Conservation (phyloP, 108 stramenopile genomes). For the Pseudonitzschia delicatissima region DNA sequence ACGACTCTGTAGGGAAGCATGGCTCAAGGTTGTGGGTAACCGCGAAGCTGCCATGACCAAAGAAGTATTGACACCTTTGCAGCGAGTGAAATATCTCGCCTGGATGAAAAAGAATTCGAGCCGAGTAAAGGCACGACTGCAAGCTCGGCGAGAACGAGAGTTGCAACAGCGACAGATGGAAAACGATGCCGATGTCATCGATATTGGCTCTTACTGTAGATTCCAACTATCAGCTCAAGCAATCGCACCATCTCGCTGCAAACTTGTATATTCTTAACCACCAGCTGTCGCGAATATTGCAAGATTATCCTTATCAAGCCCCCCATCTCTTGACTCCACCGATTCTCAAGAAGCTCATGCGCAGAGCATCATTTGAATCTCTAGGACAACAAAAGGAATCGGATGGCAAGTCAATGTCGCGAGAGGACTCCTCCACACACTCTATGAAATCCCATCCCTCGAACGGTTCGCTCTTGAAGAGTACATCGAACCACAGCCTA, state of each 20-base stretch:
- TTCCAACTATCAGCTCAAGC: slow-evolving; percentile 38
- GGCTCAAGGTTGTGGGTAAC: slow-evolving; percentile 39
- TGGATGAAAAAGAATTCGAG: slow-evolving; percentile 60
- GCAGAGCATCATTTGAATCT: slow-evolving; percentile 84
- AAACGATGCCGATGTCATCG: neutral
- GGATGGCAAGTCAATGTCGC: slow-evolving; percentile 28
- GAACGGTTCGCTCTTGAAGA: slow-evolving; percentile 69
- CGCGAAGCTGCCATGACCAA: slow-evolving; percentile 34
- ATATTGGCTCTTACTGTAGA: slow-evolving; percentile 15
- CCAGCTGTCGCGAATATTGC: slow-evolving; percentile 47
- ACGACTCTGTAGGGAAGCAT: slow-evolving; percentile 52
- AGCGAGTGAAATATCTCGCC: slow-evolving; percentile 59
- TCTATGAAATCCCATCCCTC: slow-evolving; percentile 77
- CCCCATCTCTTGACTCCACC: slow-evolving; percentile 23
- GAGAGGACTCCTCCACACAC: slow-evolving; percentile 55
- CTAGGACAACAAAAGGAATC: slow-evolving; percentile 52
- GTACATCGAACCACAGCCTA: slow-evolving; percentile 43
- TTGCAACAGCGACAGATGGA: neutral
- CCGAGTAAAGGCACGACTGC: slow-evolving; percentile 22
- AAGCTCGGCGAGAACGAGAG: slow-evolving; percentile 12
- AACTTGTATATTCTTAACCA: slow-evolving; percentile 86
- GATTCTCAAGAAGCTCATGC: slow-evolving; percentile 56
- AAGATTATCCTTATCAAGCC: slow-evolving; percentile 31
- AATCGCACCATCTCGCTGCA: slow-evolving; percentile 63
- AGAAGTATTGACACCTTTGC: slow-evolving; percentile 53